These are phyloP conservation scores for Podaxis sp. DNA, from an alignment of 768 basidiomycete genomes.

Conservation along the genomic window DNA sequence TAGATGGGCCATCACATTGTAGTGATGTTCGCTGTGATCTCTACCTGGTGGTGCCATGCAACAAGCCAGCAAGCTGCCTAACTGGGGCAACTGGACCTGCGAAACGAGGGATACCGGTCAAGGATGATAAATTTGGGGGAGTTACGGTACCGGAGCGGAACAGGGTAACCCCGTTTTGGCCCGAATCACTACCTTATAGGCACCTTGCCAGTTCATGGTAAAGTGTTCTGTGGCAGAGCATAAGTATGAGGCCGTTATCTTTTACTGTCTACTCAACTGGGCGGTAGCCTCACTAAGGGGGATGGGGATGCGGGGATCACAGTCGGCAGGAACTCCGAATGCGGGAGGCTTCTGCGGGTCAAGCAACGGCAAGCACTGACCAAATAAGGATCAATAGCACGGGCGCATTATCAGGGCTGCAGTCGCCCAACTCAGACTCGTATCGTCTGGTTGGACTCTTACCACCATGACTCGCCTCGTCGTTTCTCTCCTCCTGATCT, in stretches of 20 bases:
- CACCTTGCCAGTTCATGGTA: too few species aligned
- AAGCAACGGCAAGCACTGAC: constrained; percentile 10
- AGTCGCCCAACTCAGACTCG: constrained; percentile 4
- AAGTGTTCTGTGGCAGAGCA: too few species aligned
- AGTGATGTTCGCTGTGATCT: neutral
- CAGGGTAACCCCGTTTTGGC: neutral
- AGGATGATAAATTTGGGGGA: neutral
- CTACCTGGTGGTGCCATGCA: too few species aligned
- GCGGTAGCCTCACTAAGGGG: neutral
- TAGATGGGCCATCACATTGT: neutral
- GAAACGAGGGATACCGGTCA: neutral
- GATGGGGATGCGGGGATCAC: neutral
- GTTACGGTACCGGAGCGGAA: neutral
- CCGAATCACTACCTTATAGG: too few species aligned
- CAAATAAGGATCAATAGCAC: constrained; percentile 30
- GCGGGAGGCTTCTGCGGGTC: neutral
- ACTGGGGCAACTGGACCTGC: neutral
- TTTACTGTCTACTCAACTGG: too few species aligned
- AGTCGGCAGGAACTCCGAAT: neutral
- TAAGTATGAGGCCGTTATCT: too few species aligned
- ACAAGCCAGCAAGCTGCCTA: too few species aligned
- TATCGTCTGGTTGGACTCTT: constrained; percentile 17
- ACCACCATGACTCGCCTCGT: constrained; percentile 41
- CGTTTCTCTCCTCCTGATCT: constrained; percentile 35
- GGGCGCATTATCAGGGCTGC: constrained; percentile 21